phyloP scores from a whole-genome alignment of 2,329 filamentous ascomycete species.

The Xylaria sp. region DNA sequence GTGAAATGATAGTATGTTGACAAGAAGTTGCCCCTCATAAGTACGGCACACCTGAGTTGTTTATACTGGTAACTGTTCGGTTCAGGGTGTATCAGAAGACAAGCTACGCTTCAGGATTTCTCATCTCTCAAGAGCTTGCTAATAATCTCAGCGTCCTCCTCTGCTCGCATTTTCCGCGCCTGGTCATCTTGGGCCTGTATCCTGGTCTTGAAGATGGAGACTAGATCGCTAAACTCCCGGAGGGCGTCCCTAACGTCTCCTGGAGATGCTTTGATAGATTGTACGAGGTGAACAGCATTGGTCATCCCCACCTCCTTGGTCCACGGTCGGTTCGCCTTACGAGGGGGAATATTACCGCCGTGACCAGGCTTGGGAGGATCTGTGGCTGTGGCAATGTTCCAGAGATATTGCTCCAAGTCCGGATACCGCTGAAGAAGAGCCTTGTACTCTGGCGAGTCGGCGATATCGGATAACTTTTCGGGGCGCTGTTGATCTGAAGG shows the following conservation, averaged over 20 bases:
- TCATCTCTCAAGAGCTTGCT: constrained; percentile 32
- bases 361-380: constrained; percentile 43
- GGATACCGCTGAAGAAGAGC: constrained; percentile 46
- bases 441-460: constrained; percentile 46
- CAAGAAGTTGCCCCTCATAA: background rate
- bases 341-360: constrained; percentile 14
- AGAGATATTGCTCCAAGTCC: constrained; percentile 43
- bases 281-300: constrained; percentile 65
- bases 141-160: constrained; percentile 57
- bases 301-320: constrained; percentile 67
- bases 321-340: constrained; percentile 57
- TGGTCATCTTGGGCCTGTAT: constrained; percentile 50
- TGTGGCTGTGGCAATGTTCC: constrained; percentile 46
- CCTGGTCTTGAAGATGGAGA: constrained; percentile 56
- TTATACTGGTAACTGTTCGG: background rate
- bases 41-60: background rate
- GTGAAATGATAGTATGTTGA: background rate
- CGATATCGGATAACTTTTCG: constrained; percentile 39
- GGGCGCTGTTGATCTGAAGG: constrained; percentile 9
- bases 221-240: constrained; percentile 68
- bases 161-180: constrained; percentile 57
- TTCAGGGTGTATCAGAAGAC: background rate
- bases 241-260: constrained; percentile 68
- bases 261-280: constrained; percentile 59
- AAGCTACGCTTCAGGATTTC: constrained; percentile 22